phyloP scores from a whole-genome alignment of 306 rosid species.

The Phaseolus lunatus region DNA sequence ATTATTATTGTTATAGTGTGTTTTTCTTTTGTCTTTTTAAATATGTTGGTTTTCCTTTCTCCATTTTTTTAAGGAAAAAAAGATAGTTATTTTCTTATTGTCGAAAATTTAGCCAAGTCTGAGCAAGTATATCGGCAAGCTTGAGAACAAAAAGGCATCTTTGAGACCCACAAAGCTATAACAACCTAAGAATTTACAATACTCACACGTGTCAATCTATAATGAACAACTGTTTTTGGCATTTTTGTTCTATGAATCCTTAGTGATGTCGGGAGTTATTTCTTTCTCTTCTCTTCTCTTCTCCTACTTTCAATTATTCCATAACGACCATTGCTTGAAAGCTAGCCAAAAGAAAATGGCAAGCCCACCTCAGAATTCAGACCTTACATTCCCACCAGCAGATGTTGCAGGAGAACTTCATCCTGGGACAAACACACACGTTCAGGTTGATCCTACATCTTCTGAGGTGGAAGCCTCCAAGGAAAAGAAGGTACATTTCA shows the following conservation, averaged over 20 bases:
- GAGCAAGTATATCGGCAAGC: conserved; percentile 40
- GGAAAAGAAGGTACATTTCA: conserved; percentile 54
- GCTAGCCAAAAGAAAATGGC: conserved; percentile 51
- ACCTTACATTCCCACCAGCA: conserved; percentile 53
- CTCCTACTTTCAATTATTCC: background rate
- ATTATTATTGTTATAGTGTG: too few species aligned
- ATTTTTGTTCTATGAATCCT: conserved; percentile 35
- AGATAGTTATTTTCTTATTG: background rate
- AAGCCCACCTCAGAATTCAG: conserved; percentile 47
- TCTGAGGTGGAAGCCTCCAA: conserved; percentile 57
- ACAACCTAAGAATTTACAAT: conserved; percentile 38
- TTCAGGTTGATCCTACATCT: conserved; percentile 57
- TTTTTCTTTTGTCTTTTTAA: too few species aligned
- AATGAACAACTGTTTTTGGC: background rate
- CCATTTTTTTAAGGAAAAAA: too few species aligned
- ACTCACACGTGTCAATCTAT: conserved; percentile 42
- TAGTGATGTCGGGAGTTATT: background rate
- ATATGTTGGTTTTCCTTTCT: too few species aligned
- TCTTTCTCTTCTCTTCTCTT: conserved; percentile 28
- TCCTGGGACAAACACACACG: conserved; percentile 44
- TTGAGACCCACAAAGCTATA: conserved; percentile 30
- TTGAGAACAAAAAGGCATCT: conserved; percentile 33
- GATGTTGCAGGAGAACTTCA: conserved; percentile 52
- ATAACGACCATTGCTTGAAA: conserved; percentile 40
- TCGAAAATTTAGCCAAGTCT: conserved; percentile 22